Base-by-base conservation (phyloP, 2,329 filamentous ascomycete species). In the Botrytis paeoniae region DNA sequence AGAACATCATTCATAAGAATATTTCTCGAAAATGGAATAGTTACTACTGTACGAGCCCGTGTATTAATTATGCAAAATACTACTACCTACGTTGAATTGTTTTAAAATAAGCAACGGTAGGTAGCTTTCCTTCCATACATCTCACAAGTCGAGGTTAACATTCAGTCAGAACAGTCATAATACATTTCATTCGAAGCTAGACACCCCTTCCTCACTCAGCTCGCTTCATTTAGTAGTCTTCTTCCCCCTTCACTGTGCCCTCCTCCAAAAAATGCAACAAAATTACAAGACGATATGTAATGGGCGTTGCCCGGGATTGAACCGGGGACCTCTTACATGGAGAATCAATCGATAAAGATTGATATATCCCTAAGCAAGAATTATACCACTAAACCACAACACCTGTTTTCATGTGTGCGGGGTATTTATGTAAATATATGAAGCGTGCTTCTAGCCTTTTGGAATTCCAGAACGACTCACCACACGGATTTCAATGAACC, bases 341-440 rank as follows among this genome's bases (percentile, higher is more conserved):
- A 32, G 39, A 61, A 45, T 20, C 35, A 62, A 29, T 60, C n/a
- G 2, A 20, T 35, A 25, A 22, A 25, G 16, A 37, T 14, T 48
- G 51, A 61, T 60, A 43, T 1, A n/a, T 62, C 69, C 69, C 59
- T 70, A 70, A 70, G 69, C 69, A 70, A 70, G 69, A 62, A 70
- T 70, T 70, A 70, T 70, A 70, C 69, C 69, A 63, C 69, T 70
- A 70, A 70, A 70, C 69, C 69, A 70, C 57, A 51, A 51, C 69
- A 70, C 69, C 69, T 10, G 12, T 39, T n/a, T 18, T 39, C 0
- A 8, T 61, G 22, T 25, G 3, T 4, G 3, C 5, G 2, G 0
- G 5, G 6, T 0, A 0, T 1, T 25, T 2, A 16, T 39, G 1
- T 25, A 1, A 61, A 14, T 39, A 61, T 39, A 48, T 48, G 0